Base-by-base conservation (phyloP, 441 rosid genomes). In the Aleurites moluccanus region DNA sequence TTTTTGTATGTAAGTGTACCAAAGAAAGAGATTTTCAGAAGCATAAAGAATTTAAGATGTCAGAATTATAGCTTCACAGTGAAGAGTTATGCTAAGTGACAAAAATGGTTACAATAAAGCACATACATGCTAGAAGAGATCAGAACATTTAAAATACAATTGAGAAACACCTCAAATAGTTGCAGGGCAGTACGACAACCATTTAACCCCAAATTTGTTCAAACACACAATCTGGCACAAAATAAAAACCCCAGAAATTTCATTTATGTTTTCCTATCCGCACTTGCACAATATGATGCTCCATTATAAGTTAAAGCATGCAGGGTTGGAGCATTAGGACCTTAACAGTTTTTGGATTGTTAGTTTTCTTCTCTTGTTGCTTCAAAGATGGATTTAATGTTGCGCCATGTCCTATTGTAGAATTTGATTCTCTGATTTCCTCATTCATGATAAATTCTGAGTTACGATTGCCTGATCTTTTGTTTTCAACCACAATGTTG, bases 361-460 rank as follows among this genome's bases (percentile, higher is more conserved):
- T 59, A 61, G 80, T 40, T 67, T 56, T 73, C 38, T 77, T 79
- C 78, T 80, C 86, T 38, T 64, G 83, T 86, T 80, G 77, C 77
- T 62, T 77, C 56, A 76, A 72, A 42, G 71, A 80, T 61, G 80
- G 45, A 57, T 77, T 70, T 42, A 30, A 69, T 64, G 71, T 72
- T 3, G 53, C 53, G 65, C 57, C 52, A 15, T 56, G 74, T 75
- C 75, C 81, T 18, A 13, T n/a, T 18, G 28, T 71, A 71, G 64
- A 38, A 74, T 50, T 42, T 62, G 79, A 67, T 73, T 79, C 85
- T 62, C 75, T 72, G 15, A 47, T 78, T 78, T 83, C 86, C 62
- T 78, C 69, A 61, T 75, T 75, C 28, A 52, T 23, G 5, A 56
- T 72, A 72, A 65, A 66, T 67, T 56, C 70, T 64, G 83, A 78